Conservation (phyloP, 2,329 filamentous ascomycete species). For the Calonectria pseudoturangicola region DNA sequence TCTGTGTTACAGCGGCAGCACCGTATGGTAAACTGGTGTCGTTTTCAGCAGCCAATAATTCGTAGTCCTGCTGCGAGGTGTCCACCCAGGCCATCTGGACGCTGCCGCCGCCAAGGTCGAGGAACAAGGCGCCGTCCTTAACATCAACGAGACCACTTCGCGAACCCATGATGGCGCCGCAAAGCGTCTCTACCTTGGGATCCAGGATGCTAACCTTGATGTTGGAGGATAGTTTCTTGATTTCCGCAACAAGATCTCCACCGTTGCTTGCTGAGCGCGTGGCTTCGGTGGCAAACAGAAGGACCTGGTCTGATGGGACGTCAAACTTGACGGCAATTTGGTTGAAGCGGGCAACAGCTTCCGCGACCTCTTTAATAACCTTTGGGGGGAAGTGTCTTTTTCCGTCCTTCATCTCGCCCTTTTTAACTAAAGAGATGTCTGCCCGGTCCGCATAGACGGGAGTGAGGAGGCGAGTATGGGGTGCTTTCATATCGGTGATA, state of each 20-base stretch:
- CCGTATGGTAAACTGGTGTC: slow-evolving; percentile 78
- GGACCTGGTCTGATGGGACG: slow-evolving; percentile 79
- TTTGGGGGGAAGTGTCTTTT: slow-evolving; percentile 66
- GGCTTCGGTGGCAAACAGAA: slow-evolving; percentile 90
- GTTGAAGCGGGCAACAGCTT: slow-evolving; percentile 81
- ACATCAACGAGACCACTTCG: slow-evolving; percentile 83
- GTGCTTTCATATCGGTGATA: slow-evolving; percentile 86
- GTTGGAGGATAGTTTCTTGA: slow-evolving; percentile 76
- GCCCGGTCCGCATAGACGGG: slow-evolving; percentile 87
- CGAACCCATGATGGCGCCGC: slow-evolving; percentile 87
- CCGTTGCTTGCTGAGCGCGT: slow-evolving; percentile 88
- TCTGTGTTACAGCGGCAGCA: slow-evolving; percentile 73
- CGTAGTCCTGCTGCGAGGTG: slow-evolving; percentile 67
- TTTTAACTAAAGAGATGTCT: slow-evolving; percentile 91
- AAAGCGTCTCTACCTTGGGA: slow-evolving; percentile 87
- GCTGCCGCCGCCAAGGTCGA: slow-evolving; percentile 88
- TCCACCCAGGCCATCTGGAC: slow-evolving; percentile 80
- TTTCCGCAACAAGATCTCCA: slow-evolving; percentile 78
- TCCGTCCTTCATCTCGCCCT: slow-evolving; percentile 71
- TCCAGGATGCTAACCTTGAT: slow-evolving; percentile 83
- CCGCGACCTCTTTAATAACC: slow-evolving; percentile 80
- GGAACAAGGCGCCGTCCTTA: slow-evolving; percentile 80
- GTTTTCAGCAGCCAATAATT: slow-evolving; percentile 70
- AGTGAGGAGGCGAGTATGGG: slow-evolving; percentile 81
- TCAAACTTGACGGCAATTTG: slow-evolving; percentile 81